phyloP scores from a whole-genome alignment of 2,329 filamentous ascomycete genomes.

The Septoria linicola region DNA sequence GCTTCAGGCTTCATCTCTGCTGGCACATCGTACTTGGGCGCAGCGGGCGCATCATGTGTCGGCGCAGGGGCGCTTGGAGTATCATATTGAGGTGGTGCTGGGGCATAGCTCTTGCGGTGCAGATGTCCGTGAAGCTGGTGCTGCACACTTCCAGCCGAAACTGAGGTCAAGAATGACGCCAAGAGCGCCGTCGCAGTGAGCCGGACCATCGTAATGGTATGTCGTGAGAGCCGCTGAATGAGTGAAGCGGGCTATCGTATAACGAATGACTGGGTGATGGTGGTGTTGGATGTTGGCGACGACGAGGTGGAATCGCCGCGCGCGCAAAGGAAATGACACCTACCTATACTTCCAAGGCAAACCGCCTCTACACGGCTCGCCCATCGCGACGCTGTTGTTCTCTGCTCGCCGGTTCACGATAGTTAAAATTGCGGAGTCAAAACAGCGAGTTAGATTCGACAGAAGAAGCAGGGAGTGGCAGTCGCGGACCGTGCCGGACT shows the following conservation, averaged over 20 bases:
- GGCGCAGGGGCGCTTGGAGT: not conserved
- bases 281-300: slow-evolving; percentile 11
- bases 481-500: not conserved
- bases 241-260: slow-evolving; percentile 29
- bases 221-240: slow-evolving; percentile 28
- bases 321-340: slow-evolving; percentile 15
- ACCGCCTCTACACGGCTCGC: slow-evolving; percentile 13
- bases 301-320: slow-evolving; percentile 6
- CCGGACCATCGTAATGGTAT: slow-evolving; percentile 23
- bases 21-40: slow-evolving; percentile 2
- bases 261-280: slow-evolving; percentile 23
- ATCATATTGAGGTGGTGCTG: slow-evolving; percentile 7
- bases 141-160: slow-evolving; percentile 19
- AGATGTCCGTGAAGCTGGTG: slow-evolving; percentile 23
- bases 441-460: slow-evolving; percentile 4
- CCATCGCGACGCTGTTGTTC: slow-evolving; percentile 13
- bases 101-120: slow-evolving; percentile 16
- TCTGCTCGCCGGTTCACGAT: slow-evolving; percentile 12
- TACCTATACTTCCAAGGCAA: slow-evolving; percentile 18
- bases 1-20: slow-evolving; percentile 10
- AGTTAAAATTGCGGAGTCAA: slow-evolving; percentile 16
- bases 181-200: slow-evolving; percentile 21
- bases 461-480: slow-evolving; percentile 6
- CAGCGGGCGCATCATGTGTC: not conserved
- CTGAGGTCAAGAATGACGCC: slow-evolving; percentile 22